Conservation (phyloP, 2,329 filamentous ascomycete genomes). For the Endoconidiophora laricicola region DNA sequence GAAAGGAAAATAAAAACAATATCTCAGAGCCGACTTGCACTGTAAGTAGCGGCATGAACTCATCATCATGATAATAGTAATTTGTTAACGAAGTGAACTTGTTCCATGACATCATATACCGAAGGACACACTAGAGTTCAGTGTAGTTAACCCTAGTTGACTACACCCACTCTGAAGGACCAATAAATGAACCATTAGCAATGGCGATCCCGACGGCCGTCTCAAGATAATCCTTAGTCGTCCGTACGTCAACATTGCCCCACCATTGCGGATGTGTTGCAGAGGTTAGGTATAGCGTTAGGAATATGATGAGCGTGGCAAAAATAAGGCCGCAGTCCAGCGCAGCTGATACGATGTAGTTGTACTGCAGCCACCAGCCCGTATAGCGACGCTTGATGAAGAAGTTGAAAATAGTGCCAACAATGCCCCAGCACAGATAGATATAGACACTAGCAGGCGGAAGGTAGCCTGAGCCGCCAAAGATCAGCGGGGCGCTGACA, state of each 20-base stretch:
- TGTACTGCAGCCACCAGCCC: slow-evolving; percentile 65
- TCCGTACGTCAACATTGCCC: slow-evolving; percentile 33
- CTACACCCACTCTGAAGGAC: too few relatives aligned
- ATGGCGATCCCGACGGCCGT: slow-evolving; percentile 22
- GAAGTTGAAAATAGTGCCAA: slow-evolving; percentile 53
- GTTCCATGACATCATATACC: too few relatives aligned
- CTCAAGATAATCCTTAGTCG: slow-evolving; percentile 30
- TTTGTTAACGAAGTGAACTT: too few relatives aligned
- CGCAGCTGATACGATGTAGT: slow-evolving; percentile 57
- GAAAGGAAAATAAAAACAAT: neutral
- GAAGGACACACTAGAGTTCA: too few relatives aligned
- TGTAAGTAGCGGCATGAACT: too few relatives aligned
- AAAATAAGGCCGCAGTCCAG: slow-evolving; percentile 52
- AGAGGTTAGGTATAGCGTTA: slow-evolving; percentile 45
- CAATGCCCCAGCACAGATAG: slow-evolving; percentile 53
- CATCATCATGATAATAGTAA: too few relatives aligned
- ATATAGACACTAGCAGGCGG: slow-evolving; percentile 56
- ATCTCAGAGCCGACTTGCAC: neutral
- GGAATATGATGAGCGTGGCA: slow-evolving; percentile 52
- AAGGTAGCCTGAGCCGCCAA: slow-evolving; percentile 44
- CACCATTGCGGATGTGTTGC: slow-evolving; percentile 43
- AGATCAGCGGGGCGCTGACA: slow-evolving; percentile 51
- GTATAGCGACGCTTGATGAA: slow-evolving; percentile 46
- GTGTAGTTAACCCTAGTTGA: too few relatives aligned
- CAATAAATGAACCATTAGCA: too few relatives aligned